These are phyloP conservation scores for Fusarium sp. DNA, from an alignment of 2,329 filamentous ascomycete genomes.

Conservation along the genomic window DNA sequence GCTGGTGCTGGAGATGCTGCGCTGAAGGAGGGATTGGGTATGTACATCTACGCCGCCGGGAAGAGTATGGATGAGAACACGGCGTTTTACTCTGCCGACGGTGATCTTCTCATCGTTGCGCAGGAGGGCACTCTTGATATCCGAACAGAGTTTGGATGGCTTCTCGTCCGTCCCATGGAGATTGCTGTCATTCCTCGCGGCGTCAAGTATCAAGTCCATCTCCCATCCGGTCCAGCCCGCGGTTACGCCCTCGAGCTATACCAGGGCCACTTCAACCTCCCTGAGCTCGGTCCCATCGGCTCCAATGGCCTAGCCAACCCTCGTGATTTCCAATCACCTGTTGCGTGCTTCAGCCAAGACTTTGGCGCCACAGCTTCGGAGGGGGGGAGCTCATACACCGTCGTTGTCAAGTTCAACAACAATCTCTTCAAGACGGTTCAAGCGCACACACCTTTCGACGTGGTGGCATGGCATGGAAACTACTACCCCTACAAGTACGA, in stretches of 20 bases:
- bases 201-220: constrained; percentile 75
- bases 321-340: constrained; percentile 78
- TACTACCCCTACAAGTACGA: constrained; percentile 88
- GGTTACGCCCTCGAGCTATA: constrained; percentile 82
- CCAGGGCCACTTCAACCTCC: constrained; percentile 75
- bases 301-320: constrained; percentile 78
- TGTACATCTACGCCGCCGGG: constrained; percentile 82
- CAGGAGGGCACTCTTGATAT: constrained; percentile 80
- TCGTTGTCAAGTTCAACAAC: constrained; percentile 73
- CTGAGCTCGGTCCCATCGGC: constrained; percentile 77
- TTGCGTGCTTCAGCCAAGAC: constrained; percentile 74
- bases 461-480: constrained; percentile 82
- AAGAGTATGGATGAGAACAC: constrained; percentile 77
- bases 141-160: constrained; percentile 77
- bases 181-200: constrained; percentile 80
- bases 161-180: constrained; percentile 80
- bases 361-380: constrained; percentile 52
- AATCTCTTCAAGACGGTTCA: constrained; percentile 72
- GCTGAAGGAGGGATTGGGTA: constrained; percentile 80
- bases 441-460: constrained; percentile 77
- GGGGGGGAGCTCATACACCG: constrained; percentile 52
- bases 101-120: constrained; percentile 78
- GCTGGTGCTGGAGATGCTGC: constrained; percentile 83
- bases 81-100: constrained; percentile 86
- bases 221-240: constrained; percentile 68